These are phyloP conservation scores for Nannochloropsis gaditana DNA, from an alignment of 108 stramenopile species.

Conservation along the genomic window DNA sequence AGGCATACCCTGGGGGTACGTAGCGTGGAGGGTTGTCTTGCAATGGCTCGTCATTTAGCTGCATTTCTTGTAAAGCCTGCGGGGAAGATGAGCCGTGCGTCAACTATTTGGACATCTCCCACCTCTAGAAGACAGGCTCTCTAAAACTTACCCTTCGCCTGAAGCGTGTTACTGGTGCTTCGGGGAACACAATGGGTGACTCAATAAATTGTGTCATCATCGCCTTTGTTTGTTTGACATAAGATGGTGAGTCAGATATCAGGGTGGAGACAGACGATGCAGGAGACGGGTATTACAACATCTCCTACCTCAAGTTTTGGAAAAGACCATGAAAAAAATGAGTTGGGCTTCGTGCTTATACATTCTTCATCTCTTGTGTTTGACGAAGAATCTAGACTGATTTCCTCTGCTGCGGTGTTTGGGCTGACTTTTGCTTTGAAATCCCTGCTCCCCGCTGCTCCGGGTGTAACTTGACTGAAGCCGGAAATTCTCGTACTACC, in stretches of 20 bases:
- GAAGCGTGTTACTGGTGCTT: not conserved
- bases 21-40: conserved; percentile 11
- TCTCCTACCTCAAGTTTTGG: too few species aligned
- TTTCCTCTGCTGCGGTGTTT: too few species aligned
- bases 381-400: too few species aligned
- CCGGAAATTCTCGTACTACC: too few species aligned
- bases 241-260: not conserved
- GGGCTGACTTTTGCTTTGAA: too few species aligned
- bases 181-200: not conserved
- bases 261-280: too few species aligned
- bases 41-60: not conserved
- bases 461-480: too few species aligned
- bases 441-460: too few species aligned
- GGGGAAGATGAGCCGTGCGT: not conserved
- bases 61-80: conserved; percentile 14
- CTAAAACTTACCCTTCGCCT: not conserved
- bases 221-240: not conserved
- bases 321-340: too few species aligned
- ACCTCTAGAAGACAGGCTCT: not conserved
- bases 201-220: not conserved
- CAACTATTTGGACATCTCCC: not conserved
- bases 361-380: too few species aligned
- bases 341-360: too few species aligned
- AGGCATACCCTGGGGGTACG: not conserved
- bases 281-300: too few species aligned